Conservation (phyloP, 1,284 basidiomycete species). For the Rhodotorula sp. region DNA sequence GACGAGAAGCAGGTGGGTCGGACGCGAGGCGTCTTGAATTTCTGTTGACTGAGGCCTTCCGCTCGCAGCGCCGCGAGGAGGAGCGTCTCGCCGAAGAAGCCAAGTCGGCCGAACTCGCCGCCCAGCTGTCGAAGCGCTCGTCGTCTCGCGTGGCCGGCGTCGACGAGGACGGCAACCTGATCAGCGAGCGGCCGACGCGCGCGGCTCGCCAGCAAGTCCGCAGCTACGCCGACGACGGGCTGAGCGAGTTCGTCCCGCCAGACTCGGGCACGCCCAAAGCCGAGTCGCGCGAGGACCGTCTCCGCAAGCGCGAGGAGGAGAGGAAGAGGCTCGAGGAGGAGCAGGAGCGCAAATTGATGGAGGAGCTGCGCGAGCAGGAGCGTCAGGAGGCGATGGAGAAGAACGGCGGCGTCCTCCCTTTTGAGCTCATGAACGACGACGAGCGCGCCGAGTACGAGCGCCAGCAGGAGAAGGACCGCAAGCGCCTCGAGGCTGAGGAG, state of each 20-base stretch:
- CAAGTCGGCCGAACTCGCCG: conserved; percentile 1
- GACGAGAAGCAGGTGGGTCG: conserved; percentile 51
- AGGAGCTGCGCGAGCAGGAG: conserved; percentile 21
- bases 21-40: neutral
- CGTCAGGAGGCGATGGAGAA: conserved; percentile 19
- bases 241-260: conserved; percentile 11
- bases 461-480: conserved; percentile 39
- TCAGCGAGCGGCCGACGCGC: conserved; percentile 41
- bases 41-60: too few relatives aligned
- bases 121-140: conserved; percentile 70
- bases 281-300: conserved; percentile 51
- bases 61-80: conserved; percentile 7
- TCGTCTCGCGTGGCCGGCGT: conserved; percentile 66
- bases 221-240: conserved; percentile 54
- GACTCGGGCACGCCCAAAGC: conserved; percentile 1
- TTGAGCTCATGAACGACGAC: conserved; percentile 18
- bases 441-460: conserved; percentile 38
- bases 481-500: conserved; percentile 30
- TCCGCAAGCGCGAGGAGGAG: conserved; percentile 52
- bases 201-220: neutral
- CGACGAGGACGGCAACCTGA: conserved; percentile 62
- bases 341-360: conserved; percentile 46
- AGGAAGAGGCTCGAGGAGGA: conserved; percentile 46
- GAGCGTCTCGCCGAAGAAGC: neutral
- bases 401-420: conserved; percentile 31